These are phyloP conservation scores for Coniochaeta sp. DNA, from an alignment of 2,329 filamentous ascomycete genomes.

Conservation along the genomic window DNA sequence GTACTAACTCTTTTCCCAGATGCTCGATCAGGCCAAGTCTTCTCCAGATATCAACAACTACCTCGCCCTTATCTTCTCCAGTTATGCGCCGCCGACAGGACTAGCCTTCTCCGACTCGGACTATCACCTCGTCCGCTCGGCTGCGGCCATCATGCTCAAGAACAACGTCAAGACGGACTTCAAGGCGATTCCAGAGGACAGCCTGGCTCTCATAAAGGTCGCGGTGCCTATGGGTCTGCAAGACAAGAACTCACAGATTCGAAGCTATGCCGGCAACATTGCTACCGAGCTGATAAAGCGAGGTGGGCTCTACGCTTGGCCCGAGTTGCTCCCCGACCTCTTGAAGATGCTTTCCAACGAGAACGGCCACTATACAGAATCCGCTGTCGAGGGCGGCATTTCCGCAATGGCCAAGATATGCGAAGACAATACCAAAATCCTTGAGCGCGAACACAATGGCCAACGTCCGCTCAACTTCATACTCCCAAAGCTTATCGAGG, in stretches of 20 bases:
- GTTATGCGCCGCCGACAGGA: constrained; percentile 51
- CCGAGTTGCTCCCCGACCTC: constrained; percentile 79
- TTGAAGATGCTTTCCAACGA: constrained; percentile 70
- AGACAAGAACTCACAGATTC: constrained; percentile 74
- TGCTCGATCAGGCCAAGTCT: constrained; percentile 82
- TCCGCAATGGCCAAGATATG: constrained; percentile 90
- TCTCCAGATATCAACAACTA: constrained; percentile 98
- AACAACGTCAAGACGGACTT: constrained; percentile 77
- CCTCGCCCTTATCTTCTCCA: constrained; percentile 83
- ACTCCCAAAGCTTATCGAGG: constrained; percentile 83
- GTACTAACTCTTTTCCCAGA: constrained; percentile 50
- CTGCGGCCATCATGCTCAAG: constrained; percentile 91
- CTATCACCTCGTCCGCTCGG: constrained; percentile 72
- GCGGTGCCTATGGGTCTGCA: constrained; percentile 72
- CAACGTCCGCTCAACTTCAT: constrained; percentile 83
- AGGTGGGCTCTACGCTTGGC: constrained; percentile 84
- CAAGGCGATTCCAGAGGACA: constrained; percentile 66
- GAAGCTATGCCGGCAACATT: constrained; percentile 84
- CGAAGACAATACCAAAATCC: constrained; percentile 83
- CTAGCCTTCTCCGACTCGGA: constrained; percentile 52
- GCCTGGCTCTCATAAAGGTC: constrained; percentile 70
- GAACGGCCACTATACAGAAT: constrained; percentile 56
- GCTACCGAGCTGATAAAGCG: constrained; percentile 85
- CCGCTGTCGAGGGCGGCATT: constrained; percentile 90
- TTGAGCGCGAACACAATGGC: constrained; percentile 83